Percentiles rank a stretch among this genome's conserved stretches.
These are phyloP conservation scores for Myrmaecium sp. DNA, from an alignment of 2,329 filamentous ascomycete species.

Conservation along the genomic window DNA sequence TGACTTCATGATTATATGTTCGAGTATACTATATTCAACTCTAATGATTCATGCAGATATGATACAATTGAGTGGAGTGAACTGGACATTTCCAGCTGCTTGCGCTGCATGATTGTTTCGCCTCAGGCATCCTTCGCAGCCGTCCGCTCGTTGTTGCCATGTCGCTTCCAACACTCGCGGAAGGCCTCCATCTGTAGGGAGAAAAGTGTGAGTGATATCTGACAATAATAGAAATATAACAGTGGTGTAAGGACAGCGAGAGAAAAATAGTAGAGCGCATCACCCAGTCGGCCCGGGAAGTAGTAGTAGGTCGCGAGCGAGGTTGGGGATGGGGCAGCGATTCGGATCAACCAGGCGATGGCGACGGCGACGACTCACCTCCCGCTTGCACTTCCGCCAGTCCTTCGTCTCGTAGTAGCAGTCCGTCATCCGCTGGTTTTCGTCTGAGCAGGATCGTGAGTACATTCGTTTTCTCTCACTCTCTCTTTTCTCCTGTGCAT, in stretches of 20 bases:
- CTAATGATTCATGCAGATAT: too few species aligned
- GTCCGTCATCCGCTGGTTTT: conserved; percentile 81
- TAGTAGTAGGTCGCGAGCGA: neutral
- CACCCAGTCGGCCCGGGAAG: conserved; percentile 1
- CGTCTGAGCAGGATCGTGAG: conserved; percentile 52
- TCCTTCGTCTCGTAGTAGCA: conserved; percentile 95
- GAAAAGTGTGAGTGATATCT: neutral
- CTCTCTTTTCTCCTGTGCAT: too few species aligned
- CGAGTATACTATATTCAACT: too few species aligned
- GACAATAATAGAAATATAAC: neutral
- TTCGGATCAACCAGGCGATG: too few species aligned
- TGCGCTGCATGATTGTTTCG: too few species aligned
- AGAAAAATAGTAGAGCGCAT: conserved; percentile 1
- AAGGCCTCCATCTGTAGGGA: conserved; percentile 70
- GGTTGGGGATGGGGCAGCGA: neutral
- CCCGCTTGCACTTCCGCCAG: conserved; percentile 74
- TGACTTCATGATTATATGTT: too few species aligned
- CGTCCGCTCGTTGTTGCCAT: conserved; percentile 75
- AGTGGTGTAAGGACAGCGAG: too few species aligned
- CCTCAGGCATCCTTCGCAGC: conserved; percentile 52
- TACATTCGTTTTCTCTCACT: too few species aligned
- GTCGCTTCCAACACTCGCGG: conserved; percentile 75
- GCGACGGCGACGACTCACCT: conserved; percentile 42
- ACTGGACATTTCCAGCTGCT: too few species aligned
- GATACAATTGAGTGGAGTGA: too few species aligned